Percentiles rank a stretch among this genome's conserved stretches.
Conservation (phyloP, 345 rosid genomes). For the Hypericum perforatum region DNA sequence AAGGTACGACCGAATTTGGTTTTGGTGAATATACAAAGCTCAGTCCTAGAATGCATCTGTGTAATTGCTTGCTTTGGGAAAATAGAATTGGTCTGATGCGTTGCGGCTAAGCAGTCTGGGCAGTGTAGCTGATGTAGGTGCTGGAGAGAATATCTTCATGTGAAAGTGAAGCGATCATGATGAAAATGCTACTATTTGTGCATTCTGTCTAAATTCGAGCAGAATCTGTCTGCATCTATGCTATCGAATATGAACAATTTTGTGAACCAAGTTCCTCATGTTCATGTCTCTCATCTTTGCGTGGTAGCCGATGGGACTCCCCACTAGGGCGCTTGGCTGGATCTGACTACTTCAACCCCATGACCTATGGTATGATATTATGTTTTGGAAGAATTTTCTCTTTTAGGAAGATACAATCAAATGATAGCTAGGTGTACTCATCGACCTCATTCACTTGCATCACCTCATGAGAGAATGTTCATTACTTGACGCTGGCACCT, state of each 20-base stretch:
- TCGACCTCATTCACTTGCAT: neutral
- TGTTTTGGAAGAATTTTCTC: neutral
- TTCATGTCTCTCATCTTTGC: conserved; percentile 11
- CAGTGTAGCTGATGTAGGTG: no score
- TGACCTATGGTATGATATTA: conserved; percentile 49
- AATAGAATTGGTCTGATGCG: no score
- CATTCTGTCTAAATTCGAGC: no score
- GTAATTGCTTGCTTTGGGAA: no score
- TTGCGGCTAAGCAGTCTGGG: no score
- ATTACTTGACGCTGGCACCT: conserved; percentile 11
- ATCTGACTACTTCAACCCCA: conserved; percentile 66
- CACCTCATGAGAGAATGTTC: neutral
- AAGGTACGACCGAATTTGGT: conserved; percentile 34
- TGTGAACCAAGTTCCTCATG: conserved; percentile 1
- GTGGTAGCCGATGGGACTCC: conserved; percentile 75
- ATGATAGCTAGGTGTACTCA: no score
- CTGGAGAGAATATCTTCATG: no score
- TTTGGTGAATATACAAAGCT: neutral
- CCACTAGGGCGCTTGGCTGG: conserved; percentile 68
- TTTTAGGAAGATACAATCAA: no score
- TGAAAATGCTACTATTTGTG: no score
- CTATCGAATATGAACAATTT: conserved; percentile 7
- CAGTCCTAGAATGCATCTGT: no score
- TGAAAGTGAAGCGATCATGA: no score
- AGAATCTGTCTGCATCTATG: neutral